Evolutionary conservation across 2,329 filamentous ascomycete species (phyloP).

Genomic region (Aspergillus calidoustus): DNA sequence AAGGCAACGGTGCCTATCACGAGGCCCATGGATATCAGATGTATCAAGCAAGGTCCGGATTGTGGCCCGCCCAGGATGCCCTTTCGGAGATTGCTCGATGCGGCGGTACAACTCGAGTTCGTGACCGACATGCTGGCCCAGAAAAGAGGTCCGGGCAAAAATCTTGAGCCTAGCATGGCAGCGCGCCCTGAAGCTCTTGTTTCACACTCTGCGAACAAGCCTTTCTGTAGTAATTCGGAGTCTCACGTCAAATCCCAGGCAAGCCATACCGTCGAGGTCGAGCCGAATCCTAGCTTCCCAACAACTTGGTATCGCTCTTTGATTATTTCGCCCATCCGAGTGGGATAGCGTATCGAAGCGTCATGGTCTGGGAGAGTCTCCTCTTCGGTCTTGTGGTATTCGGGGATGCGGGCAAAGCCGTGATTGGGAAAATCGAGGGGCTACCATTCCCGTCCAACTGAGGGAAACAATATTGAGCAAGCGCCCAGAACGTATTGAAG

Average conservation of each 20-base stretch:
- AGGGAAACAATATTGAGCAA: slow-evolving; percentile 17
- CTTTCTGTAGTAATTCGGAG: background rate
- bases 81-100: slow-evolving; percentile 33
- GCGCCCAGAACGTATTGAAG: too few relatives aligned
- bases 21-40: slow-evolving; percentile 38
- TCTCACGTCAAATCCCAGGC: slow-evolving; percentile 39
- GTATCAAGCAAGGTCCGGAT: slow-evolving; percentile 40
- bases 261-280: slow-evolving; percentile 44
- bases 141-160: slow-evolving; percentile 32
- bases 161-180: slow-evolving; percentile 39
- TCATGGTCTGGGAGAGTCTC: slow-evolving; percentile 35
- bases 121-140: slow-evolving; percentile 37
- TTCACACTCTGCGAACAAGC: background rate
- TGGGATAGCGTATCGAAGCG: slow-evolving; percentile 35
- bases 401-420: slow-evolving; percentile 31
- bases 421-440: slow-evolving; percentile 39
- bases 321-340: slow-evolving; percentile 36
- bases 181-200: slow-evolving; percentile 23
- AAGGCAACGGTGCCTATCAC: slow-evolving; percentile 41
- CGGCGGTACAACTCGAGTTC: slow-evolving; percentile 52
- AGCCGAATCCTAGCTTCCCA: slow-evolving; percentile 43
- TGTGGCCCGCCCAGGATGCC: slow-evolving; percentile 35
- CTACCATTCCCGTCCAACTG: slow-evolving; percentile 33
- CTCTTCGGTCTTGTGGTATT: slow-evolving; percentile 36
- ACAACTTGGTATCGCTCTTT: slow-evolving; percentile 39